These are phyloP conservation scores for Paracoccidioides brasiliensis DNA, from an alignment of 2,329 filamentous ascomycete genomes.

Conservation along the genomic window DNA sequence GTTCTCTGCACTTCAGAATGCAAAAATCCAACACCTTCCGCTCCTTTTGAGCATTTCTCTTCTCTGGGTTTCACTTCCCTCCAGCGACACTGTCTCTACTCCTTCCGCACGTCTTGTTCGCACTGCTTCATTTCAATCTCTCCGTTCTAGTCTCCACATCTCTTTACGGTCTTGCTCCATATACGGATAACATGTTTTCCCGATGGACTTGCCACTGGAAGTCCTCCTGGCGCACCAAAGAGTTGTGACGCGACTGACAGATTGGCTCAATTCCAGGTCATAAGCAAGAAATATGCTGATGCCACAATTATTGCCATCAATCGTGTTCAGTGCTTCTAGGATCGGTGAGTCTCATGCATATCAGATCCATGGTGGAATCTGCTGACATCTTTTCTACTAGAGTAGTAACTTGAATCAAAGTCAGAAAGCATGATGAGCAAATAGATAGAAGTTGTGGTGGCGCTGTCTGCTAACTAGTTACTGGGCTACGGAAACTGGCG, in stretches of 20 bases:
- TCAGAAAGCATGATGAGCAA: too few relatives aligned
- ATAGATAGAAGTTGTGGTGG: too few relatives aligned
- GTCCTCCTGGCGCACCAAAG: background rate
- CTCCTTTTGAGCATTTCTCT: too few relatives aligned
- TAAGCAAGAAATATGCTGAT: conserved; percentile 6
- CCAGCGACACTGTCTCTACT: background rate
- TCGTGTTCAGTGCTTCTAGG: conserved; percentile 1
- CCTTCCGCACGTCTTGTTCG: background rate
- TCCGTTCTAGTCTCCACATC: too few relatives aligned
- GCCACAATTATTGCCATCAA: conserved; percentile 1
- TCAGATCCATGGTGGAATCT: background rate
- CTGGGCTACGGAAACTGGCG: too few relatives aligned
- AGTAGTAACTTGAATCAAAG: too few relatives aligned
- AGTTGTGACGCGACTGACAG: background rate
- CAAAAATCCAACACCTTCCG: too few relatives aligned
- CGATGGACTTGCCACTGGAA: background rate
- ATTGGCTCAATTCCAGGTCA: conserved; percentile 3
- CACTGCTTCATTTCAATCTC: too few relatives aligned
- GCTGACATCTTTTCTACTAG: background rate
- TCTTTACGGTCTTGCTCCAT: background rate
- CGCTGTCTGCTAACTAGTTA: too few relatives aligned
- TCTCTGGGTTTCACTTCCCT: too few relatives aligned
- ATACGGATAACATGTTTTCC: background rate
- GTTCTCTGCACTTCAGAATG: too few relatives aligned
- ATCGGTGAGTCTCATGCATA: background rate